Conservation (phyloP, 352 stramenopile species). For the Pythium angustatum region DNA sequence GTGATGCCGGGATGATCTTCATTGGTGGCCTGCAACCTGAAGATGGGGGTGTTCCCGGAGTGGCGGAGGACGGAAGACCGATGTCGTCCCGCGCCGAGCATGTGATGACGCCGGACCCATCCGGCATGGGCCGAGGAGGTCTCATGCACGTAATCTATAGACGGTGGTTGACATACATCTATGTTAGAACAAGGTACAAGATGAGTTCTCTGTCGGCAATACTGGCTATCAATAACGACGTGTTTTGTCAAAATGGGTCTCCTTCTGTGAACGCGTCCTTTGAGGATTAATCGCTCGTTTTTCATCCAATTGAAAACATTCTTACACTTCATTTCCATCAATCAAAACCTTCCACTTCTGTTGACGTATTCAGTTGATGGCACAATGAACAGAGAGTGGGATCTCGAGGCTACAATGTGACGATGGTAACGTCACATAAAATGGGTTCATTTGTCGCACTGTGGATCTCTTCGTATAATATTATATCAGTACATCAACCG, state of each 20-base stretch:
- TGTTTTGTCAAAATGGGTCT: conserved; percentile 7
- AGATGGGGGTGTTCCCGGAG: no score
- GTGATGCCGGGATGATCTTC: conserved; percentile 29
- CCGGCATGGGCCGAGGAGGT: not conserved
- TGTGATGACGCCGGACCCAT: conserved; percentile 10
- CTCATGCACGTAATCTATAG: not conserved
- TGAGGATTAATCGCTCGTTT: not conserved
- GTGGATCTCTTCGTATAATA: not conserved
- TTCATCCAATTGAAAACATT: no score
- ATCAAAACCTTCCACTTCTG: conserved; percentile 2
- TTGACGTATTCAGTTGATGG: conserved; percentile 21
- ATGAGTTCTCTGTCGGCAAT: not conserved
- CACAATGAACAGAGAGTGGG: conserved; percentile 9
- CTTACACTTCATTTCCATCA: no score
- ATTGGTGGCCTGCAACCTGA: conserved; percentile 3
- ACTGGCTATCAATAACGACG: not conserved
- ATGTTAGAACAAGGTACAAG: not conserved
- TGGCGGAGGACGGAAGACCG: not conserved
- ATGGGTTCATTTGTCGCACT: conserved; percentile 20
- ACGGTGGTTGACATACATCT: not conserved
- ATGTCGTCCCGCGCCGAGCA: not conserved
- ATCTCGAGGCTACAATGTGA: conserved; percentile 19
- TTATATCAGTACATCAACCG: conserved; percentile 5
- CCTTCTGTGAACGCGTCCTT: not conserved
- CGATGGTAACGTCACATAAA: conserved; percentile 27